Conservation (phyloP, 2,329 filamentous ascomycete species). For the Pleomassaria siparia region DNA sequence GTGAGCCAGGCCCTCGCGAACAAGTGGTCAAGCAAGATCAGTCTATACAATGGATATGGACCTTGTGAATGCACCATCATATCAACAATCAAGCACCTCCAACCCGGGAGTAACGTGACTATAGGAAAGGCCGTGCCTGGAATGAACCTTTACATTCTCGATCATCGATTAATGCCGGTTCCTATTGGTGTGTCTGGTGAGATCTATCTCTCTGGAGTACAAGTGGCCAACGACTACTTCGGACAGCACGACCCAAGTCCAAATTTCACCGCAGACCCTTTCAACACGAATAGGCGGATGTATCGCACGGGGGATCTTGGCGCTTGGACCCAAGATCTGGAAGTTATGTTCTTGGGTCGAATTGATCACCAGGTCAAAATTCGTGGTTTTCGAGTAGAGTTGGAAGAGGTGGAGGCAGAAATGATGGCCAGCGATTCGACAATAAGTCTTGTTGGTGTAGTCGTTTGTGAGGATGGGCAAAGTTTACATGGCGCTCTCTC, state of each 20-base stretch:
- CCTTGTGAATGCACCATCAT: constrained; percentile 47
- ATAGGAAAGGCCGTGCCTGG: constrained; percentile 41
- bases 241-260: constrained; percentile 8
- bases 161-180: constrained; percentile 28
- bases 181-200: constrained; percentile 46
- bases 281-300: constrained; percentile 32
- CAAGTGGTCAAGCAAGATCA: constrained; percentile 29
- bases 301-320: constrained; percentile 49
- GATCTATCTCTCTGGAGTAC: constrained; percentile 48
- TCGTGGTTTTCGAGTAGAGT: constrained; percentile 43
- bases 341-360: constrained; percentile 44
- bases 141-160: constrained; percentile 47
- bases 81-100: constrained; percentile 37
- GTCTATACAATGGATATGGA: constrained; percentile 49
- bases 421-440: not conserved
- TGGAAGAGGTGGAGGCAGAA: constrained; percentile 43
- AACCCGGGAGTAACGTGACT: constrained; percentile 29
- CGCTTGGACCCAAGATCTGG: constrained; percentile 35
- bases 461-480: too few species aligned
- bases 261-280: constrained; percentile 35
- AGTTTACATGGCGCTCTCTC: too few species aligned
- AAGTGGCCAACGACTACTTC: constrained; percentile 48
- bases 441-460: not conserved
- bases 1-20: constrained; percentile 39
- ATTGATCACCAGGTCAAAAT: constrained; percentile 48